Conservation (phyloP, 2,329 filamentous ascomycete genomes). For the Hymenoscyphus scutula region DNA sequence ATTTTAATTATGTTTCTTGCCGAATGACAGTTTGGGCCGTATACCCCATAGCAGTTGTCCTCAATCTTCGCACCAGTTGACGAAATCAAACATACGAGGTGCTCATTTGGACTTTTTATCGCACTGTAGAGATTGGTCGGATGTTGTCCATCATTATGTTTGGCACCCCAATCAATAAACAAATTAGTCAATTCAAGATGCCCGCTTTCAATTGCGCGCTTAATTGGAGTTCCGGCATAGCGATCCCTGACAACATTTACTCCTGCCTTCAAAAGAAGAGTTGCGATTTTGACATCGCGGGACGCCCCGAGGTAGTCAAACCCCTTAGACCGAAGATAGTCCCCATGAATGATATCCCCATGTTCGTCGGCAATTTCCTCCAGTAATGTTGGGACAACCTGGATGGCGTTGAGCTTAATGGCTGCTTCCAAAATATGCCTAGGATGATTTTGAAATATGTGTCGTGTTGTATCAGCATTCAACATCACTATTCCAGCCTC, state of each 20-base stretch:
- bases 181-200: not conserved
- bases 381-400: not conserved
- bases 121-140: not conserved
- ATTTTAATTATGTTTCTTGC: not conserved
- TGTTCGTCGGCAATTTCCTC: not conserved
- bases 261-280: not conserved
- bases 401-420: not conserved
- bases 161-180: not conserved
- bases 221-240: not conserved
- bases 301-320: not conserved
- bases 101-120: not conserved
- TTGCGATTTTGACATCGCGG: not conserved
- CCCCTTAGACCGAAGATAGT: not conserved
- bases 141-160: not conserved
- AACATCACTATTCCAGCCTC: not conserved
- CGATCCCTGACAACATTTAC: too few relatives aligned
- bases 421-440: not conserved
- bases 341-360: not conserved
- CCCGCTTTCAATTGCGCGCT: not conserved
- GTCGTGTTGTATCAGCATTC: not conserved
- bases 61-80: not conserved
- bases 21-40: not conserved
- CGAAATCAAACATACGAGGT: not conserved
- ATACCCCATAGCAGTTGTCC: not conserved
- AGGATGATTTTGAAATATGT: not conserved